phyloP scores from a whole-genome alignment of 225 moss, liverwort and hornwort species.

The Polytrichum commune region DNA sequence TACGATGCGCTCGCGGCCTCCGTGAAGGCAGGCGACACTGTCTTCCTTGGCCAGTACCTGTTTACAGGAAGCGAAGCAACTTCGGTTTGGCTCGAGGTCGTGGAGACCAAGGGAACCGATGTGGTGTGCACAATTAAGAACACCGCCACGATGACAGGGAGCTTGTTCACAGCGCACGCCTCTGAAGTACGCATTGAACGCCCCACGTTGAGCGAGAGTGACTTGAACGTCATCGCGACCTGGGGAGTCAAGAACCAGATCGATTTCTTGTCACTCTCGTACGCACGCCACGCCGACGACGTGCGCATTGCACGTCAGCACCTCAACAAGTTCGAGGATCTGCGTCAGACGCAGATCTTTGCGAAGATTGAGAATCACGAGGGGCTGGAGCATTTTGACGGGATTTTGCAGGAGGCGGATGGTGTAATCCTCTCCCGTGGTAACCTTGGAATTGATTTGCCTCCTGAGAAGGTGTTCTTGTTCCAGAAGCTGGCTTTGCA shows the following conservation, averaged over 20 bases:
- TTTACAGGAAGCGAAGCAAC: conserved; percentile 66
- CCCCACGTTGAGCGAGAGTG: conserved; percentile 49
- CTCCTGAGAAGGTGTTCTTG: conserved; percentile 89
- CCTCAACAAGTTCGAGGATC: conserved; percentile 42
- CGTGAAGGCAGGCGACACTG: conserved; percentile 47
- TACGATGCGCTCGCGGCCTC: conserved; percentile 41
- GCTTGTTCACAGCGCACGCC: conserved; percentile 58
- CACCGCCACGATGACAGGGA: conserved; percentile 55
- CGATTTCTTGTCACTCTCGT: conserved; percentile 54
- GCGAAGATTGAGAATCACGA: conserved; percentile 66
- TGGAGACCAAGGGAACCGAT: conserved; percentile 34
- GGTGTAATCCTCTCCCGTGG: conserved; percentile 91
- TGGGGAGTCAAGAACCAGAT: conserved; percentile 55
- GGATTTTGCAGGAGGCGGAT: conserved; percentile 77
- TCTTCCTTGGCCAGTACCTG: conserved; percentile 56
- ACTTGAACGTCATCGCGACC: conserved; percentile 34
- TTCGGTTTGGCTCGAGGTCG: conserved; percentile 61
- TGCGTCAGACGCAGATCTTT: conserved; percentile 53
- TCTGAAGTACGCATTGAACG: conserved; percentile 52
- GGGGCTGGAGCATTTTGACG: conserved; percentile 82
- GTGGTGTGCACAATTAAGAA: conserved; percentile 56
- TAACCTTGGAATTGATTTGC: conserved; percentile 83
- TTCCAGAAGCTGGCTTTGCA: conserved; percentile 88
- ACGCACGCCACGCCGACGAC: conserved; percentile 57
- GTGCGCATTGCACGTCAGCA: conserved; percentile 48